Evolutionary conservation across 306 rosid genomes (phyloP).

Genomic region (Begonia loranthoides): DNA sequence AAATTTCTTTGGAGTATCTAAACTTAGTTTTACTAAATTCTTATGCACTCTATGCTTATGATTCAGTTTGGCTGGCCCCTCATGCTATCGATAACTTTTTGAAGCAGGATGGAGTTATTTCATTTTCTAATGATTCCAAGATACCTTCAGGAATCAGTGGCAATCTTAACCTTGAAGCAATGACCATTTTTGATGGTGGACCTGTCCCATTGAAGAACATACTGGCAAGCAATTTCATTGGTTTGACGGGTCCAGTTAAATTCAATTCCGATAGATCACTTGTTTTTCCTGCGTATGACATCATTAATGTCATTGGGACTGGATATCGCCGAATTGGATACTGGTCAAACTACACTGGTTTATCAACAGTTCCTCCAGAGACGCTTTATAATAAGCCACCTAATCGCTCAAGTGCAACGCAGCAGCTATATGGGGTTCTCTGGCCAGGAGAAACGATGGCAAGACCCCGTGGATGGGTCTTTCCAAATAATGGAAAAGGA

Average conservation of each 20-base stretch:
- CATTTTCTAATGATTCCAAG: slow-evolving; percentile 58
- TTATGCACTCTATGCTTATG: slow-evolving; percentile 85
- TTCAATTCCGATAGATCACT: slow-evolving; percentile 44
- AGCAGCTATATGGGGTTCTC: slow-evolving; percentile 41
- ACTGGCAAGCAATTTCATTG: slow-evolving; percentile 45
- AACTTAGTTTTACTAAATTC: slow-evolving; percentile 27
- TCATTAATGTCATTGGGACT: slow-evolving; percentile 63
- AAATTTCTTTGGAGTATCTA: too few relatives aligned
- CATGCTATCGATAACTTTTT: slow-evolving; percentile 66
- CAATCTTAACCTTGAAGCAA: slow-evolving; percentile 62
- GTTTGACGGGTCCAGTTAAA: slow-evolving; percentile 63
- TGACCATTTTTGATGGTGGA: slow-evolving; percentile 80
- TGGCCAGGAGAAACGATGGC: slow-evolving; percentile 86
- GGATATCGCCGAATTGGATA: slow-evolving; percentile 68
- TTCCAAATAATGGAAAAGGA: slow-evolving; percentile 72
- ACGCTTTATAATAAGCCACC: slow-evolving; percentile 54
- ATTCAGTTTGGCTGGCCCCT: slow-evolving; percentile 75
- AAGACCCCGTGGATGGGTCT: slow-evolving; percentile 95
- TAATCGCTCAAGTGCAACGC: slow-evolving; percentile 60
- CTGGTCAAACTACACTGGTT: slow-evolving; percentile 93
- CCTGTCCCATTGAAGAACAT: slow-evolving; percentile 44
- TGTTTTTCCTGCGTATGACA: slow-evolving; percentile 64
- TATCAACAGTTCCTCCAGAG: slow-evolving; percentile 72
- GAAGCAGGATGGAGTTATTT: slow-evolving; percentile 44
- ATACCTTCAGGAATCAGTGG: slow-evolving; percentile 20